These are phyloP conservation scores for Fusarium clavum DNA, from an alignment of 2,329 filamentous ascomycete genomes.

Conservation along the genomic window DNA sequence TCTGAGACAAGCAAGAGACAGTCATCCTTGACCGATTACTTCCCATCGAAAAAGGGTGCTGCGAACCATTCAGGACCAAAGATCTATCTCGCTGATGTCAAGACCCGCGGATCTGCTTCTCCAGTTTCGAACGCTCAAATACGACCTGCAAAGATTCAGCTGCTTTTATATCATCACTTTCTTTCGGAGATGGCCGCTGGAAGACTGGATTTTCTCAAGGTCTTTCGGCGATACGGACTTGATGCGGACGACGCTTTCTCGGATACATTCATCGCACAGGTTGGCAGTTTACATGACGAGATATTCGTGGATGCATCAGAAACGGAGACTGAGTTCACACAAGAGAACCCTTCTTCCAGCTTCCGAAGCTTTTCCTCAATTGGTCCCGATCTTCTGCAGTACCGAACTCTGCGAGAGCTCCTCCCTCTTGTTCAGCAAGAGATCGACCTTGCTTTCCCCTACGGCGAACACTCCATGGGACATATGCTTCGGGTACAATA, in stretches of 20 bases:
- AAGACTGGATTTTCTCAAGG: slow-evolving; percentile 73
- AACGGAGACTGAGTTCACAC: slow-evolving; percentile 33
- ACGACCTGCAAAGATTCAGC: slow-evolving; percentile 83
- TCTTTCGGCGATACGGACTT: slow-evolving; percentile 79
- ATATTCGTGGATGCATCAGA: slow-evolving; percentile 66
- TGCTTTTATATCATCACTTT: slow-evolving; percentile 90
- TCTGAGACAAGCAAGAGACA: slow-evolving; percentile 49
- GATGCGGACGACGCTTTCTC: slow-evolving; percentile 76
- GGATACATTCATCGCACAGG: slow-evolving; percentile 80
- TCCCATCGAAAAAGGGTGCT: slow-evolving; percentile 44
- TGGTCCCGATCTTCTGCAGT: slow-evolving; percentile 56
- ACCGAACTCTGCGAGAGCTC: slow-evolving; percentile 61
- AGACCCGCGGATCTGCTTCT: slow-evolving; percentile 77
- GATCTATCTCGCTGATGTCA: slow-evolving; percentile 87
- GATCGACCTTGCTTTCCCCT: slow-evolving; percentile 64
- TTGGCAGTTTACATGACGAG: slow-evolving; percentile 75
- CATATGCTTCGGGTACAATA: slow-evolving; percentile 66
- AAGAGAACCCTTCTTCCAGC: slow-evolving; percentile 26
- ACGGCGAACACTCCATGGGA: slow-evolving; percentile 61
- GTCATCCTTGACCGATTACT: slow-evolving; percentile 56
- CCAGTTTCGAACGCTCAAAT: slow-evolving; percentile 75
- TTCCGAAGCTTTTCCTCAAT: slow-evolving; percentile 36
- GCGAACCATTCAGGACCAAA: slow-evolving; percentile 39
- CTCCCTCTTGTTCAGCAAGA: slow-evolving; percentile 60
- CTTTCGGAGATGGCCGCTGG: slow-evolving; percentile 80